Percentiles rank a stretch among this genome's conserved stretches.
Conservation (phyloP, 73 alveolate species). For the Paramecium caudatum region DNA sequence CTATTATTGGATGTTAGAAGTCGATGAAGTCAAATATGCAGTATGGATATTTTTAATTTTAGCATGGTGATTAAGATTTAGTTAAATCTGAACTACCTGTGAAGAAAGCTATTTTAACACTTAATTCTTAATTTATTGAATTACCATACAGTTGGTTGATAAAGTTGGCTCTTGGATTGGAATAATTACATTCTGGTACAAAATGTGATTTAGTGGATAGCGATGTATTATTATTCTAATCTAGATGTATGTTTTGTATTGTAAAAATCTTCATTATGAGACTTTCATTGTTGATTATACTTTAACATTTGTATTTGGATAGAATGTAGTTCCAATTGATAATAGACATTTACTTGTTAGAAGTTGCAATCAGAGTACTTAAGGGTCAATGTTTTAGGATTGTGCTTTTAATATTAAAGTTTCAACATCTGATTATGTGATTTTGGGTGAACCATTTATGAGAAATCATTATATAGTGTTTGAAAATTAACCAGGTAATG, state of each 20-base stretch:
- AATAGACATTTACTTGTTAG: neutral
- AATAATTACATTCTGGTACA: neutral
- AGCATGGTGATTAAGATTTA: neutral
- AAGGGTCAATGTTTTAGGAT: neutral
- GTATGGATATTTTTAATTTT: neutral
- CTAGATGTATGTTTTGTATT: conserved; percentile 43
- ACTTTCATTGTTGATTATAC: neutral
- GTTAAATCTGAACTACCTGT: neutral
- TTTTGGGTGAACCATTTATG: conserved; percentile 66
- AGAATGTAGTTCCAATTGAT: neutral
- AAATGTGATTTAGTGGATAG: neutral
- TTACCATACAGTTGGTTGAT: neutral
- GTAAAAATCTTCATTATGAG: neutral
- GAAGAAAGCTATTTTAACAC: conserved; percentile 49
- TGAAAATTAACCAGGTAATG: conserved; percentile 52
- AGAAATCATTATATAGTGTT: conserved; percentile 33
- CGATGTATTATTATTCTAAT: neutral
- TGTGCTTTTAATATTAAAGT: neutral
- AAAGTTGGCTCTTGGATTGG: neutral
- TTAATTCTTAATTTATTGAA: conserved; percentile 42
- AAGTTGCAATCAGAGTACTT: neutral
- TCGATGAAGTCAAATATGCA: neutral
- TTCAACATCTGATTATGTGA: conserved; percentile 31
- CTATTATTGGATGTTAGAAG: conserved; percentile 55
- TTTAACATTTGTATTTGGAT: neutral